These are phyloP conservation scores for Polyporus tsugae DNA, from an alignment of 1,284 basidiomycete genomes.

Conservation along the genomic window DNA sequence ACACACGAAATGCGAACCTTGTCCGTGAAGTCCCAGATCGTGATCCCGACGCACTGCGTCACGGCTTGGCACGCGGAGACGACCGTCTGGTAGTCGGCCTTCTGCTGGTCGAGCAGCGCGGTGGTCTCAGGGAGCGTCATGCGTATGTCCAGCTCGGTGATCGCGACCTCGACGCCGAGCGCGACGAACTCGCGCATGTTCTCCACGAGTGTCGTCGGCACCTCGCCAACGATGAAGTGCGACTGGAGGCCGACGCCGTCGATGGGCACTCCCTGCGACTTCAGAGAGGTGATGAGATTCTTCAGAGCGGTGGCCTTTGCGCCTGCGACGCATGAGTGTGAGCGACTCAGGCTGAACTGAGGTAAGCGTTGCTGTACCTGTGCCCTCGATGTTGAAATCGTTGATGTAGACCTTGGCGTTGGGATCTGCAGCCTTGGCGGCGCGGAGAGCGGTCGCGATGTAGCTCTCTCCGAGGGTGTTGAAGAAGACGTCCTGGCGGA, in stretches of 20 bases:
- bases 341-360: too few species aligned
- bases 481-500: slow-evolving; percentile 56
- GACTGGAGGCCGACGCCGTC: slow-evolving; percentile 59
- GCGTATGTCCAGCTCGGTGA: slow-evolving; percentile 64
- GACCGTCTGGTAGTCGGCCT: slow-evolving; percentile 55
- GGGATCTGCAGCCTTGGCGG: slow-evolving; percentile 56
- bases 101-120: slow-evolving; percentile 56
- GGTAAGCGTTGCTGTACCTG: slow-evolving; percentile 17
- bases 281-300: slow-evolving; percentile 53
- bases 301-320: slow-evolving; percentile 55
- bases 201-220: slow-evolving; percentile 48
- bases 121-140: slow-evolving; percentile 59
- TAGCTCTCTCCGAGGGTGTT: slow-evolving; percentile 53
- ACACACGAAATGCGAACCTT: slow-evolving; percentile 33
- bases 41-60: slow-evolving; percentile 53
- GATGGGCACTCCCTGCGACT: slow-evolving; percentile 52
- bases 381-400: slow-evolving; percentile 55
- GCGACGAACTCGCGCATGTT: slow-evolving; percentile 55
- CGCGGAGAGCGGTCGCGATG: slow-evolving; percentile 52
- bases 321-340: slow-evolving; percentile 30
- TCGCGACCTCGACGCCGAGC: slow-evolving; percentile 61
- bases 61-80: slow-evolving; percentile 54
- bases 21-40: slow-evolving; percentile 61
- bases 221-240: slow-evolving; percentile 59
- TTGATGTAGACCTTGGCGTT: slow-evolving; percentile 55